Evolutionary conservation across 331 rosid genomes (phyloP).

Genomic region (Cydonia oblonga): DNA sequence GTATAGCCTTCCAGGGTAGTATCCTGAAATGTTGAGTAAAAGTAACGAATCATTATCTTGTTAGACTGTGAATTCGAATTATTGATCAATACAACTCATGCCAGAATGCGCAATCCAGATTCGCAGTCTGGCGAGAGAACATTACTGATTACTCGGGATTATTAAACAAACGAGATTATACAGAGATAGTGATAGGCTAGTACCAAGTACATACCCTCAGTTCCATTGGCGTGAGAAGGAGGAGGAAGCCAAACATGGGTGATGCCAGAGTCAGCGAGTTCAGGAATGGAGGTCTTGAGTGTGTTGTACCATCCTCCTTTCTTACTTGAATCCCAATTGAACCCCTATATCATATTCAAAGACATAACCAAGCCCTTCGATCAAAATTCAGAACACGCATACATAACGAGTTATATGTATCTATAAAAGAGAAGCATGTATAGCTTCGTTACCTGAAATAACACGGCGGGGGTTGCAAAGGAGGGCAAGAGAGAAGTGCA

Average conservation of each 20-base stretch:
- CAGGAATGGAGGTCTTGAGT: slow-evolving; percentile 40
- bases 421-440: not conserved
- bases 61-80: too few relatives aligned
- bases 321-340: slow-evolving; percentile 73
- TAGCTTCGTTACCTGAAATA: slow-evolving; percentile 43
- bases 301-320: slow-evolving; percentile 72
- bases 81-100: too few relatives aligned
- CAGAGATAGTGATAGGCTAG: not conserved
- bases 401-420: not conserved
- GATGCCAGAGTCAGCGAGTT: slow-evolving; percentile 41
- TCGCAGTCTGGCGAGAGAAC: not conserved
- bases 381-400: not conserved
- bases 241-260: slow-evolving; percentile 97
- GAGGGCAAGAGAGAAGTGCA: slow-evolving; percentile 27
- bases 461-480: slow-evolving; percentile 33
- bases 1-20: slow-evolving; percentile 66
- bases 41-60: not conserved
- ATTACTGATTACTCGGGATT: not conserved
- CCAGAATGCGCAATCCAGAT: not conserved
- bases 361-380: too few relatives aligned
- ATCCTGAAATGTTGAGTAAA: slow-evolving; percentile 28
- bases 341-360: slow-evolving; percentile 39
- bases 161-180: not conserved
- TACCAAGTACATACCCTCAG: slow-evolving; percentile 27
- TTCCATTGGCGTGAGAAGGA: slow-evolving; percentile 54